Evolutionary conservation across 805 yeast genomes (phyloP), one percentile per base, ranked within the genome.

Genomic region (Clavispora asparagi): DNA sequence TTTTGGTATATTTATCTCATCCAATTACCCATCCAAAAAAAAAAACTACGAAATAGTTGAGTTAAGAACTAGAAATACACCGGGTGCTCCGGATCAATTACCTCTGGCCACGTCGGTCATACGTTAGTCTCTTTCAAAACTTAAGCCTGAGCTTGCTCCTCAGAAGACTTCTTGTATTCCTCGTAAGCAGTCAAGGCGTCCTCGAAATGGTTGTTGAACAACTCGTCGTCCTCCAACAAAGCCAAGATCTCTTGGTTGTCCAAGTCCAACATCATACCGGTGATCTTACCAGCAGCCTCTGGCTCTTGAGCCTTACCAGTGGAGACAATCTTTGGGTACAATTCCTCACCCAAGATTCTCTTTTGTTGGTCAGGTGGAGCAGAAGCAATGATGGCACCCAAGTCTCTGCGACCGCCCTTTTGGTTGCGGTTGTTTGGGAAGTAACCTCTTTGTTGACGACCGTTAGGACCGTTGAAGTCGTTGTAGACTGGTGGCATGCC

Each of bases 231-330:
- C 65, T 88, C 95, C 69, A 89, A 81, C 68, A 92, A 78, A 52
- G 86, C 85, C 63, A 91, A 74, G 61, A 94, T 87, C 75, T 92
- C 97, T 63, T 82, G 82, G 73, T 87, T 87, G 65, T 90, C 95
- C 82, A 92, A 83, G 67, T 91, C 97, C 65, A 94, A 81, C 77
- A 94, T 82, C 98, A 94, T 94, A 77, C 98, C 97, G 57, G 99
- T 94, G 68, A 94, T 88, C 78, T 91, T 92, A 76, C 97, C 96
- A 58, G 97, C 97, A 63, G 96, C 89, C 73, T 90, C 96, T 49
- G 85, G 86, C 65, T 90, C 95, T 60, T 83, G 82, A 61, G 91
- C 88, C 74, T 86, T 86, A 63, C 88, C 90, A 53, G 87, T 82
- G 57, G 90, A 82, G 56, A 85, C 83, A 63, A 94, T 86, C 81